Evolutionary conservation across 2,329 filamentous ascomycete species (phyloP).

Genomic region (Sporothrix brasiliensis): DNA sequence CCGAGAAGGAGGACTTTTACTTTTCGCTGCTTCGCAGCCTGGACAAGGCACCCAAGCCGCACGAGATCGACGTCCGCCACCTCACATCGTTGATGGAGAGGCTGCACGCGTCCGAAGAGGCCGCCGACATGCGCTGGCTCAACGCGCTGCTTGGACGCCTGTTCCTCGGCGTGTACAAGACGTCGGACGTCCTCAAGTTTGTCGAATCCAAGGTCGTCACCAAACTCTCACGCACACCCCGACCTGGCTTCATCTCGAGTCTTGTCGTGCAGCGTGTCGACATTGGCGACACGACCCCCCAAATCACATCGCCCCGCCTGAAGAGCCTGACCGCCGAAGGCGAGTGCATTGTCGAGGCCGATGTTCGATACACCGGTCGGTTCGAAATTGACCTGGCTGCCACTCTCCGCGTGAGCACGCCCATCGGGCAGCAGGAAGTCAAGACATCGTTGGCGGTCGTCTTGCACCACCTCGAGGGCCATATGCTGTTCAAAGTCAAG

Average conservation of each 20-base stretch:
- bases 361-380: constrained; percentile 85
- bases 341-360: constrained; percentile 82
- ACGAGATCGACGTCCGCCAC: constrained; percentile 79
- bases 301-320: constrained; percentile 84
- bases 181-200: constrained; percentile 74
- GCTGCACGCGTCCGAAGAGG: constrained; percentile 88
- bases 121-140: constrained; percentile 87
- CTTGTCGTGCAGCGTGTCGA: constrained; percentile 82
- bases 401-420: constrained; percentile 89
- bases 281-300: constrained; percentile 82
- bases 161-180: constrained; percentile 87
- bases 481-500: constrained; percentile 83
- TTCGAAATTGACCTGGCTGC: constrained; percentile 88
- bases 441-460: constrained; percentile 85
- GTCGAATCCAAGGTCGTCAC: constrained; percentile 87
- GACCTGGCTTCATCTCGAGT: constrained; percentile 84
- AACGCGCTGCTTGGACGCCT: constrained; percentile 88
- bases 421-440: constrained; percentile 88
- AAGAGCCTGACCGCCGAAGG: constrained; percentile 91
- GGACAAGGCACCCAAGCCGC: constrained; percentile 69
- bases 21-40: constrained; percentile 87
- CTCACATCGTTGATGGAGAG: constrained; percentile 88
- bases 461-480: constrained; percentile 81
- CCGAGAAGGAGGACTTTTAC: constrained; percentile 98
- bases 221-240: constrained; percentile 92